Evolutionary conservation across 1,284 basidiomycete genomes (phyloP).

Genomic region (Malassezia caprae): DNA sequence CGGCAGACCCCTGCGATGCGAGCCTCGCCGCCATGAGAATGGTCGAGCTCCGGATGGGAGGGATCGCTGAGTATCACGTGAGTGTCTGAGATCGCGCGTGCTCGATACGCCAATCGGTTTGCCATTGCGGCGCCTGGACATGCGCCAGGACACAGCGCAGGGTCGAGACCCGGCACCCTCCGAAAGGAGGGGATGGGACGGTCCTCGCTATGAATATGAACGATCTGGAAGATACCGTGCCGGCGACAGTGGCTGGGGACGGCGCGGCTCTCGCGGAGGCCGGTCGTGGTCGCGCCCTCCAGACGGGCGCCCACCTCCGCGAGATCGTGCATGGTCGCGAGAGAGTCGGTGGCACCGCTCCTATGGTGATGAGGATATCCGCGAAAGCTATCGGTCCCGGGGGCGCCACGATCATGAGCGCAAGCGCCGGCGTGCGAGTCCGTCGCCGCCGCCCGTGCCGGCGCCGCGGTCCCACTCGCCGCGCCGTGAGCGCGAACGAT

Average conservation of each 20-base stretch:
- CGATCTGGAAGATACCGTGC: not conserved
- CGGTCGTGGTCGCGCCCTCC: not conserved
- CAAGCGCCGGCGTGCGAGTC: conserved; percentile 3
- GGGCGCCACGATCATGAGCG: not conserved
- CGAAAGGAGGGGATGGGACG: not conserved
- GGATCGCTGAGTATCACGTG: no score
- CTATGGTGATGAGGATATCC: not conserved
- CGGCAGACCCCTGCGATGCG: not conserved
- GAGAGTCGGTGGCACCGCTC: not conserved
- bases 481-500: not conserved
- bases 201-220: not conserved
- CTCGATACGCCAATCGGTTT: not conserved
- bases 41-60: not conserved
- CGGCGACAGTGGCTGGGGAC: not conserved
- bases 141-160: not conserved
- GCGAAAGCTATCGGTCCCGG: not conserved
- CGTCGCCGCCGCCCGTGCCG: not conserved
- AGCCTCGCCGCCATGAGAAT: not conserved
- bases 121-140: not conserved
- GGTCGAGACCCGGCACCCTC: not conserved
- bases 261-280: not conserved
- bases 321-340: not conserved
- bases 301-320: not conserved
- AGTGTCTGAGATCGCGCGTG: not conserved
- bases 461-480: not conserved